A percentile compares a stretch with the other conserved stretches of the same genome.
Conservation (phyloP, 768 basidiomycete species). For the Baorangia bicolor region DNA sequence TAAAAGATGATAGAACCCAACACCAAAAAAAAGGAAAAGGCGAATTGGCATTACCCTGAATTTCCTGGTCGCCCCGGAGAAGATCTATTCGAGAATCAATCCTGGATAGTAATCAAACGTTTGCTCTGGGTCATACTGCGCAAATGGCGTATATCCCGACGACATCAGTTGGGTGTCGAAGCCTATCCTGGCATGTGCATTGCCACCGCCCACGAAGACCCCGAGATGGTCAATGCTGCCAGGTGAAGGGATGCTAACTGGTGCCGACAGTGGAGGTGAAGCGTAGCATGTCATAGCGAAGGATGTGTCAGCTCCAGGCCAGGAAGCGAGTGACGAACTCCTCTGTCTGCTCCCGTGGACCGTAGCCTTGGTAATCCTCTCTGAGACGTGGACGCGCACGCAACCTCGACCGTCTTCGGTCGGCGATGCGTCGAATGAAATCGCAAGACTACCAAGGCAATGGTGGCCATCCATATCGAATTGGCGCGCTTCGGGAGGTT, state of each 20-base stretch:
- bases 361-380: conserved; percentile 30
- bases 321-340: conserved; percentile 23
- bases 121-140: conserved; percentile 25
- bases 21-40: not conserved
- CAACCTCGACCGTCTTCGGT: conserved; percentile 70
- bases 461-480: conserved; percentile 45
- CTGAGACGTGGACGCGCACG: conserved; percentile 66
- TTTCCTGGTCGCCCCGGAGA: not conserved
- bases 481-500: conserved; percentile 49
- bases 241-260: conserved; percentile 37
- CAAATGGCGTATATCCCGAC: conserved; percentile 32
- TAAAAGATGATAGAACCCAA: conserved; percentile 3
- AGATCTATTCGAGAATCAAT: conserved; percentile 24
- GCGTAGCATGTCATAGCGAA: conserved; percentile 23
- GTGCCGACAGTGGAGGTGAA: conserved; percentile 39
- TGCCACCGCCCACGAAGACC: conserved; percentile 60
- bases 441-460: conserved; percentile 58
- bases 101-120: conserved; percentile 32
- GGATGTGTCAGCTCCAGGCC: conserved; percentile 22
- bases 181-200: conserved; percentile 26
- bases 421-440: conserved; percentile 69
- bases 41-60: not conserved
- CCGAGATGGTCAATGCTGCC: conserved; percentile 37
- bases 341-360: conserved; percentile 17
- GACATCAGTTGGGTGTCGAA: conserved; percentile 25